These are phyloP conservation scores for Pyrenophora tritici-repentis DNA, from an alignment of 2,329 filamentous ascomycete species.

Conservation along the genomic window DNA sequence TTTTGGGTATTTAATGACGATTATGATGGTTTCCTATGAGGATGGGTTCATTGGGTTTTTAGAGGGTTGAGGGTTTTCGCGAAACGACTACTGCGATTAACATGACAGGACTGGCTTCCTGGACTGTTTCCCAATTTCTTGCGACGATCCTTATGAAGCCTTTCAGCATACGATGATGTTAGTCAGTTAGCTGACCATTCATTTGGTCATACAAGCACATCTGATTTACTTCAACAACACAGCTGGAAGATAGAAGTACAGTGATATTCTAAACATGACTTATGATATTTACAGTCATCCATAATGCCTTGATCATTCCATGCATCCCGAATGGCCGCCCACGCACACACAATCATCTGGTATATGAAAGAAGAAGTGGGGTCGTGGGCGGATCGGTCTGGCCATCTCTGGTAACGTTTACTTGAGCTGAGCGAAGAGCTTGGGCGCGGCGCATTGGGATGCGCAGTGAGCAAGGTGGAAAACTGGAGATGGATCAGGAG, in stretches of 20 bases:
- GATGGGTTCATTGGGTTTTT: neutral
- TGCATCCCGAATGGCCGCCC: slow-evolving; percentile 25
- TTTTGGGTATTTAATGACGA: neutral
- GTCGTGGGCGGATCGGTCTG: slow-evolving; percentile 8
- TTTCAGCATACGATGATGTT: too few species aligned
- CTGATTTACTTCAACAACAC: neutral
- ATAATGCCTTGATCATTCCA: slow-evolving; percentile 33
- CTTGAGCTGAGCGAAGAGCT: slow-evolving; percentile 92
- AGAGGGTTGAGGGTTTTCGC: neutral
- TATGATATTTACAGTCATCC: slow-evolving; percentile 43
- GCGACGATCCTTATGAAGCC: too few species aligned
- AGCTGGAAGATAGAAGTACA: slow-evolving; percentile 35
- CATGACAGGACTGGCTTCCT: neutral
- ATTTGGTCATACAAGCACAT: neutral
- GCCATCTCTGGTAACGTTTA: slow-evolving; percentile 56
- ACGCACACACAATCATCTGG: slow-evolving; percentile 9
- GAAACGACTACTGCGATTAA: neutral
- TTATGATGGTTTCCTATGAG: neutral
- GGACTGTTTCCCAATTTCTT: neutral
- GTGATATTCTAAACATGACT: slow-evolving; percentile 47
- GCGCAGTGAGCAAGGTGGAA: slow-evolving; percentile 99
- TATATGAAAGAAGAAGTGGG: slow-evolving; percentile 15
- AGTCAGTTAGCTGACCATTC: neutral
- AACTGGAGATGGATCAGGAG: slow-evolving; percentile 61
- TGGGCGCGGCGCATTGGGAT: slow-evolving; percentile 88